Base-by-base conservation (phyloP, 768 basidiomycete species). In the Panus rudis region DNA sequence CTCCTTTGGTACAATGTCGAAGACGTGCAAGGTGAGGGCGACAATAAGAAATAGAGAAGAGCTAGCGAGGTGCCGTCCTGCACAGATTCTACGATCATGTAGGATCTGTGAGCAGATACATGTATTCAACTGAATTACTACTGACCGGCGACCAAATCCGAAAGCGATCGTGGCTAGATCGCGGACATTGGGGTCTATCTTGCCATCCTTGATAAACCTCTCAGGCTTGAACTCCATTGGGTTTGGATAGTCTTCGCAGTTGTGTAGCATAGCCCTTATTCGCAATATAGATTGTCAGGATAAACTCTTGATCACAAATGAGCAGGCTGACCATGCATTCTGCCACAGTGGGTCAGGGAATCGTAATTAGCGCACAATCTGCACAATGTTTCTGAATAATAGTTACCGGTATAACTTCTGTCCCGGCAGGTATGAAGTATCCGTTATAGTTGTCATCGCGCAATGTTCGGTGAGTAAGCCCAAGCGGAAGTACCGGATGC, bases 131-230 rank as follows among this genome's bases (percentile, higher is more conserved):
- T n/a, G n/a, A n/a, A n/a, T n/a, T n/a, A n/a, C n/a, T 35, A 35
- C 33, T 7, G 10, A 35, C 33, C 33, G 33, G 16, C 66, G 52
- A 2, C 65, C 65, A 16, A 58, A 63, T 12, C 65, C 65, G 39
- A 51, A 66, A 3, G 17, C 50, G 41, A 51, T 59, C 4, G 22
- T 41, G 12, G 57, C 11, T 14, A 49, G 56, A 17, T 35, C 33
- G 10, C 33, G 33, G 6, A 35, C 33, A 26, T 65, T 62, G 10
- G 50, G 23, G 37, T 48, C 35, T 4, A 43, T 37, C 4, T 2
- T 11, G 5, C 37, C 42, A 23, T 42, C 39, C 20, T 39, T 31
- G 27, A 56, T 35, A 46, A 51, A 58, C 11, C 57, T 39, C 16
- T 56, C 51, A 4, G 57, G 57, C 17, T 48, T 43, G 44, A 54